phyloP scores from a whole-genome alignment of 805 yeast genomes.

The Lipomyces spencermartinsiae region DNA sequence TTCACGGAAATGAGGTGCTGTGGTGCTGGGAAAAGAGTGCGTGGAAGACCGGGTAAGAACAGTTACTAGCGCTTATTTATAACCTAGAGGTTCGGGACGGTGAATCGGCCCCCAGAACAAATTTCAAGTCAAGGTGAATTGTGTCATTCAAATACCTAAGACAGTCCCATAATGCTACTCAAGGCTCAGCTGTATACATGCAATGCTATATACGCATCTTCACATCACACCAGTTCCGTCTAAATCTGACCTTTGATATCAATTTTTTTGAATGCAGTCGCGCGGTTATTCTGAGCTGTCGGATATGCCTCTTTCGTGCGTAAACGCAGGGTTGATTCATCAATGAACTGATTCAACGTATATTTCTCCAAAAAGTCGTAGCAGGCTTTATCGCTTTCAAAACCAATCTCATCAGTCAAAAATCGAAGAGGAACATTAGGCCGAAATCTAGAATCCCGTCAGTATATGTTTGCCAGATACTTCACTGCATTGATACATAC shows the following conservation, averaged over 20 bases:
- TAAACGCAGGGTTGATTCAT: slow-evolving; percentile 24
- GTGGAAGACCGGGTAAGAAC: too few species aligned
- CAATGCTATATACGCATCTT: not conserved
- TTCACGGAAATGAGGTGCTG: too few species aligned
- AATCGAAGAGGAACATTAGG: slow-evolving; percentile 42
- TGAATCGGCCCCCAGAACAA: too few species aligned
- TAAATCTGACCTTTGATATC: slow-evolving; percentile 87
- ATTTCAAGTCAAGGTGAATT: too few species aligned
- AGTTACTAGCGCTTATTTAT: too few species aligned
- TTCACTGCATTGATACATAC: slow-evolving; percentile 40
- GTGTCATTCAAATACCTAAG: too few species aligned
- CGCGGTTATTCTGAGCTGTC: slow-evolving; percentile 49
- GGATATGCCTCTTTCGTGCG: slow-evolving; percentile 43
- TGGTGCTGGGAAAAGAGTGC: too few species aligned
- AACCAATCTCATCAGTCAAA: slow-evolving; percentile 44
- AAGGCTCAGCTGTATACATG: too few species aligned
- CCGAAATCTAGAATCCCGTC: slow-evolving; percentile 42
- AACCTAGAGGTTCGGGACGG: too few species aligned
- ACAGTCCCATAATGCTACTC: too few species aligned
- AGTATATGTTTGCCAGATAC: not conserved
- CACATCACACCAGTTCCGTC: not conserved
- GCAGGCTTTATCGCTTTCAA: slow-evolving; percentile 49
- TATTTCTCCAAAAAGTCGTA: slow-evolving; percentile 24
- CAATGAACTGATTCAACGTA: slow-evolving; percentile 10
- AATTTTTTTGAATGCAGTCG: slow-evolving; percentile 58